phyloP scores from a whole-genome alignment of 176 grass and related monocot genomes.

The Aegilops umbellulata region DNA sequence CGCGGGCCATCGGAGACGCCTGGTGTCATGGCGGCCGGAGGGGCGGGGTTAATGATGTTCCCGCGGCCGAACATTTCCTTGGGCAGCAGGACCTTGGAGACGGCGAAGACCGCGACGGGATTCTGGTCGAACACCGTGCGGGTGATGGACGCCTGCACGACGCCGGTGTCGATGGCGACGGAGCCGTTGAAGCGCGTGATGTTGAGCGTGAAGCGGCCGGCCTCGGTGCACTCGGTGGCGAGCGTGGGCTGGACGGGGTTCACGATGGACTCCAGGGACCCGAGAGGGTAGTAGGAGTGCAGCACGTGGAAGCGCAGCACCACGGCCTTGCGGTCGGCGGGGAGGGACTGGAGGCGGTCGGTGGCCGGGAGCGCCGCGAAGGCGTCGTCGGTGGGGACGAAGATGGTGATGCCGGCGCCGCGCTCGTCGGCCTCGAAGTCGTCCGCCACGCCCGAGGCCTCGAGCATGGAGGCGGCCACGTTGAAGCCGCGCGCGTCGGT shows the following conservation, averaged over 20 bases:
- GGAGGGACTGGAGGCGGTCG: slow-evolving; percentile 77
- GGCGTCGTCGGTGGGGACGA: slow-evolving; percentile 94
- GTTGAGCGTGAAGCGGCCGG: slow-evolving; percentile 86
- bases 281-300: slow-evolving; percentile 95
- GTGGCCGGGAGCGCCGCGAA: slow-evolving; percentile 75
- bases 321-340: slow-evolving; percentile 75
- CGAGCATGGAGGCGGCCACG: slow-evolving; percentile 88
- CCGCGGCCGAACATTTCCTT: slow-evolving; percentile 67
- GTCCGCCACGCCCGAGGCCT: slow-evolving; percentile 75
- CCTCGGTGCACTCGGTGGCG: slow-evolving; percentile 74
- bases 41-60: neutral
- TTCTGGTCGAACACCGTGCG: slow-evolving; percentile 96
- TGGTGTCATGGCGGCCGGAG: neutral
- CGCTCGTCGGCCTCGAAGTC: slow-evolving; percentile 79
- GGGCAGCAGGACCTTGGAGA: slow-evolving; percentile 85
- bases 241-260: slow-evolving; percentile 98
- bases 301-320: slow-evolving; percentile 97
- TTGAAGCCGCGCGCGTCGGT: slow-evolving; percentile 76
- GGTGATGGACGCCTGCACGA: slow-evolving; percentile 92
- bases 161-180: slow-evolving; percentile 86
- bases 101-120: slow-evolving; percentile 85
- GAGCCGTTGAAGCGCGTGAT: slow-evolving; percentile 95
- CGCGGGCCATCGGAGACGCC: neutral
- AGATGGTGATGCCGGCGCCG: slow-evolving; percentile 89
- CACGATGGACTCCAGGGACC: slow-evolving; percentile 92